These are phyloP conservation scores for Discostella stelligeroides DNA, from an alignment of 108 stramenopile genomes.

Conservation along the genomic window DNA sequence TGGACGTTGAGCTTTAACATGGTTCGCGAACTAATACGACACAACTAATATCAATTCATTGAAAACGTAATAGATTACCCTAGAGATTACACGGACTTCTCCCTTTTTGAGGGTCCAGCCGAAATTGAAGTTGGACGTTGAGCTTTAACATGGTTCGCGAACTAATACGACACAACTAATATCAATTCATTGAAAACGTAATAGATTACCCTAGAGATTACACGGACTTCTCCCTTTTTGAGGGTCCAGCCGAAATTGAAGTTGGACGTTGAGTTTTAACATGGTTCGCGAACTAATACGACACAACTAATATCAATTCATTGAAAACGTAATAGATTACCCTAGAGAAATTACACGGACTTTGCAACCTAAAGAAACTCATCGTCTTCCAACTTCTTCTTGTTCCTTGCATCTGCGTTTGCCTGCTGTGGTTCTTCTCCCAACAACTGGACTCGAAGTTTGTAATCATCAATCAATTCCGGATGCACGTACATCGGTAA, in stretches of 20 bases:
- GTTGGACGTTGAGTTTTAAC: conserved; percentile 84
- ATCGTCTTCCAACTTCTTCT: conserved; percentile 51
- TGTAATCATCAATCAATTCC: conserved; percentile 57
- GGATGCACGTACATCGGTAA: conserved; percentile 78
- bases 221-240: conserved; percentile 84
- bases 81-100: no score
- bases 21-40: neutral
- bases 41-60: neutral
- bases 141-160: conserved; percentile 53
- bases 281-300: neutral
- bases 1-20: conserved; percentile 82
- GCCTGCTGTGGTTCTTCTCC: conserved; percentile 35
- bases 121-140: conserved; percentile 85
- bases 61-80: no score
- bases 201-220: no score
- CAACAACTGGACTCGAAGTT: conserved; percentile 54
- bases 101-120: conserved; percentile 87
- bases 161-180: neutral
- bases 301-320: neutral
- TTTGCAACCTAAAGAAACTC: conserved; percentile 40
- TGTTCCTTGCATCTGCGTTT: conserved; percentile 21
- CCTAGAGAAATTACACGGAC: neutral
- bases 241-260: conserved; percentile 88
- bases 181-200: neutral
- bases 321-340: neutral